Base-by-base conservation (phyloP, 129 eudicot genomes). In the Glebionis coronaria region DNA sequence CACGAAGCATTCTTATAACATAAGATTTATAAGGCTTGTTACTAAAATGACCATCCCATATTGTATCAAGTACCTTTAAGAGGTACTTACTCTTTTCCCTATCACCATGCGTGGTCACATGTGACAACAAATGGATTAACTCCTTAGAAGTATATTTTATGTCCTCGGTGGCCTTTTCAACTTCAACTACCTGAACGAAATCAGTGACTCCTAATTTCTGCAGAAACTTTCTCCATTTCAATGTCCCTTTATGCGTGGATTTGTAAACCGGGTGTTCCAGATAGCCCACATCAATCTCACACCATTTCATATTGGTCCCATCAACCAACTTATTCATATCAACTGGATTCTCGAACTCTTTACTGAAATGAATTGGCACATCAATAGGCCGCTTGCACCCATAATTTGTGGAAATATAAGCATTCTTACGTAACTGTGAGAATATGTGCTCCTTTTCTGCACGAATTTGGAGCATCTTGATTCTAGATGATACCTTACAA, bases 141-240 rank as follows among this genome's bases (percentile, higher is more conserved):
- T 88, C 96, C 78, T 63, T 62, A 67, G 91, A 85, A 47, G 35
- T 29, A 29, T 29, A 29, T 29, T 29, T 29, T 29, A 78, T 88
- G 86, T 88, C 85, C 31, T 76, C 82, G 31, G 35, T 6, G 4
- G 5, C 5, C 35, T 65, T 71, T 74, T 69, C 69, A 29, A 29
- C 35, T 29, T 29, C 35, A 29, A 75, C 61, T 56, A 82, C 63
- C 60, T 80, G 73, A 29, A 84, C 88, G 68, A 87, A 87, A 63
- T 87, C 95, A 38, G 85, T 82, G 51, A 84, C 74, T 9, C 95
- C 90, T 63, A 87, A 44, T 23, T 87, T 84, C 77, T 68, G 78
- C 51, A 87, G 78, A 64, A 87, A 84, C 13, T 69, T 76, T 61
- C 88, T 74, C 95, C 90, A 87, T 69, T 80, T 79, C 57, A 61